phyloP scores from a whole-genome alignment of 768 basidiomycete species.

The Pulveroboletus sp. region DNA sequence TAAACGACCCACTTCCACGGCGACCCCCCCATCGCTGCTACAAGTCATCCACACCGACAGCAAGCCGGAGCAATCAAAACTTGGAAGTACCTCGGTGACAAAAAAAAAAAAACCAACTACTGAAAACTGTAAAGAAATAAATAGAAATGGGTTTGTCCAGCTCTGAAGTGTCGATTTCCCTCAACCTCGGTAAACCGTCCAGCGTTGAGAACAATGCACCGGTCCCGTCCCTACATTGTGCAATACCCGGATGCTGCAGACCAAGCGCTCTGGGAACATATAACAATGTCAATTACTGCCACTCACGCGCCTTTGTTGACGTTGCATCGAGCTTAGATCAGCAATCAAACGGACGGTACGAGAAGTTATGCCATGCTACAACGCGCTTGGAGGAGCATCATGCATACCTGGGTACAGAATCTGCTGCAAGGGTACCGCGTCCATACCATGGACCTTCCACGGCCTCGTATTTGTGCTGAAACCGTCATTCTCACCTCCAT shows the following conservation, averaged over 20 bases:
- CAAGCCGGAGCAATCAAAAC: too few relatives aligned
- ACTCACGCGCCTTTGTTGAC: conserved; percentile 15
- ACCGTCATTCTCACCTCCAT: neutral
- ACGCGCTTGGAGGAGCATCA: neutral
- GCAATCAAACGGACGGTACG: neutral
- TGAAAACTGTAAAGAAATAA: neutral
- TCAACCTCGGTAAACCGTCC: conserved; percentile 11
- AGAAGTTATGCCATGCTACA: neutral
- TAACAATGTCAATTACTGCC: neutral
- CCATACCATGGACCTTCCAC: neutral
- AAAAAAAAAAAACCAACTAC: neutral
- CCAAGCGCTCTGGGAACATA: neutral
- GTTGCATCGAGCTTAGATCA: neutral
- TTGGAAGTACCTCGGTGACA: too few relatives aligned
- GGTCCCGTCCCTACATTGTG: neutral
- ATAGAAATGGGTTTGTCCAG: neutral
- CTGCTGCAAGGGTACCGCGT: neutral
- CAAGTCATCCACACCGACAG: too few relatives aligned
- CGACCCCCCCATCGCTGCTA: neutral
- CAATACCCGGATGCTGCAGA: neutral
- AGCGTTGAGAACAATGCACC: neutral
- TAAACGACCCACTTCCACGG: conserved; percentile 4
- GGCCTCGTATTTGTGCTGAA: conserved; percentile 4
- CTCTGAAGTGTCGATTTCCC: neutral
- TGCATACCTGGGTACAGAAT: conserved; percentile 3